phyloP scores from a whole-genome alignment of 23 red algal species.

The Cyanidioschyzon merolae region DNA sequence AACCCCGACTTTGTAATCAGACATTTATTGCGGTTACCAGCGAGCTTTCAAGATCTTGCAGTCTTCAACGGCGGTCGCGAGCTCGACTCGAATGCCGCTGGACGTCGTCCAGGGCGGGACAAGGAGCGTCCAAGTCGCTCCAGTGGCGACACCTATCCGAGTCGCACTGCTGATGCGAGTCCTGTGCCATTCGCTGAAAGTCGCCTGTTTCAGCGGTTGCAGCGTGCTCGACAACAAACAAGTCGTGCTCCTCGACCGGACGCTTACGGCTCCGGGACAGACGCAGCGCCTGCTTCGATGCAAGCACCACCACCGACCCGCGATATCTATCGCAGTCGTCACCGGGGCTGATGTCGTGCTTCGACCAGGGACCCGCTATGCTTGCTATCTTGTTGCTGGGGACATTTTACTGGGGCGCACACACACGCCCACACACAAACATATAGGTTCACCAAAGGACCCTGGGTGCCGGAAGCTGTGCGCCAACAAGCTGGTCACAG shows the following conservation, averaged over 20 bases:
- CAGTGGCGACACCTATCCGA: not conserved
- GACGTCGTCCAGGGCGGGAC: not conserved
- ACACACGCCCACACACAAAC: too few species aligned
- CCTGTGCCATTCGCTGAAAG: not conserved
- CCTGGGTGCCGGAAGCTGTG: too few species aligned
- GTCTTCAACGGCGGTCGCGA: not conserved
- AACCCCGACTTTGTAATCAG: conserved; percentile 1
- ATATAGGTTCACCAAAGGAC: too few species aligned
- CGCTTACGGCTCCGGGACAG: not conserved
- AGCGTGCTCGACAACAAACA: not conserved
- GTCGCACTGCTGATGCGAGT: not conserved
- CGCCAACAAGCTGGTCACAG: too few species aligned
- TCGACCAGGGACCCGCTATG: too few species aligned
- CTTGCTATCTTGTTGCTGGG: too few species aligned
- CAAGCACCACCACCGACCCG: not conserved
- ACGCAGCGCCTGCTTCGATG: not conserved
- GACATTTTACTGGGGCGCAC: too few species aligned
- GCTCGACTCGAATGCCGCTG: not conserved
- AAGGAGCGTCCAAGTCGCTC: not conserved
- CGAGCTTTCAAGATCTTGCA: not conserved
- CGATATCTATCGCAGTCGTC: not conserved
- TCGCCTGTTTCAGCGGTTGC: not conserved
- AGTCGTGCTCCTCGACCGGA: not conserved
- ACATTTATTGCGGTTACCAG: not conserved
- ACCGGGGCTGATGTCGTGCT: not conserved